Evolutionary conservation across 768 basidiomycete species (phyloP).

Genomic region (Calocybe indica): DNA sequence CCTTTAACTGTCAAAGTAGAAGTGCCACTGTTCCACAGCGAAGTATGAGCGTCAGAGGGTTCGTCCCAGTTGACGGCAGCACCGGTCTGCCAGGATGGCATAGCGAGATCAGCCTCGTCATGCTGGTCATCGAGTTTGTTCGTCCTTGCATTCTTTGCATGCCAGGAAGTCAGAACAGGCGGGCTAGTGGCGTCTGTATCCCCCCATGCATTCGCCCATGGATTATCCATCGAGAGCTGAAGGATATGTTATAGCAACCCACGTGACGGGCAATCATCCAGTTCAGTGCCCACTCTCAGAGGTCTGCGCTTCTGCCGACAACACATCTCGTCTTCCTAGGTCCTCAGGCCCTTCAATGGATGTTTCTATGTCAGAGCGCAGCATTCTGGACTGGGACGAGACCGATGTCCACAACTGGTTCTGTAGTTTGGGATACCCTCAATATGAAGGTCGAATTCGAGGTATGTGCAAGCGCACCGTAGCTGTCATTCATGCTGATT

Average conservation of each 20-base stretch:
- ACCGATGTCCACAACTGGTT: slow-evolving; percentile 78
- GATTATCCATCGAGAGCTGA: slow-evolving; percentile 54
- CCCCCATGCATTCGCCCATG: slow-evolving; percentile 70
- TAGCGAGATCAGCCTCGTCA: slow-evolving; percentile 49
- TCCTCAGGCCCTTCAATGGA: slow-evolving; percentile 22
- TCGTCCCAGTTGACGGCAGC: slow-evolving; percentile 41
- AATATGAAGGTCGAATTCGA: slow-evolving; percentile 79
- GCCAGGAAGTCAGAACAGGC: slow-evolving; percentile 3
- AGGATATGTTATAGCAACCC: neutral
- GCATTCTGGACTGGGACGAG: slow-evolving; percentile 66
- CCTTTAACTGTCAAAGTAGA: slow-evolving; percentile 12
- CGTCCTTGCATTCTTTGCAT: neutral
- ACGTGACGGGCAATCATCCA: too few relatives aligned
- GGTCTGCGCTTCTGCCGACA: too few relatives aligned
- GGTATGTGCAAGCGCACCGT: slow-evolving; percentile 30
- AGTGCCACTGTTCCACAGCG: slow-evolving; percentile 36
- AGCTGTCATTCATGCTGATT: slow-evolving; percentile 8
- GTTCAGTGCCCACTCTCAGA: too few relatives aligned
- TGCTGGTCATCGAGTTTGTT: slow-evolving; percentile 17
- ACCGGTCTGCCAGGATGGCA: slow-evolving; percentile 52
- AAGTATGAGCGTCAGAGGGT: slow-evolving; percentile 29
- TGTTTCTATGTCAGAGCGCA: slow-evolving; percentile 26
- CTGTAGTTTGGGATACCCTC: slow-evolving; percentile 68
- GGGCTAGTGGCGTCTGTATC: slow-evolving; percentile 31
- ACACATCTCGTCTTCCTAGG: too few relatives aligned